These are phyloP conservation scores for Saturnispora dispora DNA, from an alignment of 805 yeast genomes.

Conservation along the genomic window DNA sequence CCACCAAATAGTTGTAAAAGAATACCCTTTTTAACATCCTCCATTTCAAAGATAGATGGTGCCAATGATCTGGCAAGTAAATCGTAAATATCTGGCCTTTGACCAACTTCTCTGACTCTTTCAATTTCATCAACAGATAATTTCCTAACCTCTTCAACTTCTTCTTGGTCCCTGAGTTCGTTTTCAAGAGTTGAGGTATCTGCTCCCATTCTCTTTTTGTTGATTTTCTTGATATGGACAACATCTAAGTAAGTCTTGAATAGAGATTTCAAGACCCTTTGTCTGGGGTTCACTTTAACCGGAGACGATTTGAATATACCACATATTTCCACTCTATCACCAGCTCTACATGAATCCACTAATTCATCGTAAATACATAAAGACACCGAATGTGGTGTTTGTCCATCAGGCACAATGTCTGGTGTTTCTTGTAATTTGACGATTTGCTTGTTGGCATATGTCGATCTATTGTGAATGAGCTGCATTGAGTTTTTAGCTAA, in stretches of 20 bases:
- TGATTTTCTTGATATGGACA: slow-evolving; percentile 83
- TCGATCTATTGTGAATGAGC: slow-evolving; percentile 81
- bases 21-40: slow-evolving; percentile 94
- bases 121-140: slow-evolving; percentile 62
- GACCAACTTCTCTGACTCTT: slow-evolving; percentile 50
- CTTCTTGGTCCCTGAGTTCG: slow-evolving; percentile 50
- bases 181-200: slow-evolving; percentile 65
- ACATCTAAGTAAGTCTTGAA: slow-evolving; percentile 93
- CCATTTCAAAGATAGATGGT: slow-evolving; percentile 94
- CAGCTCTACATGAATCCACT: slow-evolving; percentile 91
- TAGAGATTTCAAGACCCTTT: slow-evolving; percentile 71
- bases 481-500: slow-evolving; percentile 80
- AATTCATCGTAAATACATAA: slow-evolving; percentile 92
- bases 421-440: slow-evolving; percentile 75
- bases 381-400: slow-evolving; percentile 94
- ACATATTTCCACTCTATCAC: slow-evolving; percentile 92
- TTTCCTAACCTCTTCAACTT: slow-evolving; percentile 67
- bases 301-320: slow-evolving; percentile 93
- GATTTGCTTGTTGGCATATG: slow-evolving; percentile 93
- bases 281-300: slow-evolving; percentile 77
- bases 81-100: slow-evolving; percentile 75
- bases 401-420: slow-evolving; percentile 95
- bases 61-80: slow-evolving; percentile 84
- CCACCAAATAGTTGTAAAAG: slow-evolving; percentile 92
- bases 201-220: slow-evolving; percentile 68